Conservation (phyloP, 331 rosid genomes). For the Malus hybrid region DNA sequence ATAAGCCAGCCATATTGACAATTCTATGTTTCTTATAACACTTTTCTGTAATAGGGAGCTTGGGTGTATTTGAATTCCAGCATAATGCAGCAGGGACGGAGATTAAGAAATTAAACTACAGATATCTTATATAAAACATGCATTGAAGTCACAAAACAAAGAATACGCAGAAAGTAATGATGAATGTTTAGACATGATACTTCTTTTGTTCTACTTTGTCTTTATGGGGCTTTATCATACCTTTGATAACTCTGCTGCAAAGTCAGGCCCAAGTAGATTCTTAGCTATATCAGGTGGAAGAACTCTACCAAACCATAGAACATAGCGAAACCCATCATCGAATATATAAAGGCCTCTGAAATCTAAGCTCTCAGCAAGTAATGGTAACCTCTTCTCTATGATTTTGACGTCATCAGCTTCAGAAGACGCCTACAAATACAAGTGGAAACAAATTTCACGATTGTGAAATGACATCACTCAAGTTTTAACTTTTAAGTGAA, state of each 20-base stretch:
- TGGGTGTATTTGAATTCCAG: neutral
- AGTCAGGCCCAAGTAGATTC: slow-evolving; percentile 86
- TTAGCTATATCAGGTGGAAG: slow-evolving; percentile 86
- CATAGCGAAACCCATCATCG: slow-evolving; percentile 79
- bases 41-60: neutral
- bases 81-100: neutral
- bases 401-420: slow-evolving; percentile 45
- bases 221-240: slow-evolving; percentile 34
- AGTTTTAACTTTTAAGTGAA: neutral
- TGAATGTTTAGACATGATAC: neutral
- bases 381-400: slow-evolving; percentile 66
- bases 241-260: slow-evolving; percentile 90
- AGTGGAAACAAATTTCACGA: slow-evolving; percentile 21
- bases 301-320: slow-evolving; percentile 88
- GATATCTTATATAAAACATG: neutral
- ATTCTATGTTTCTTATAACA: neutral
- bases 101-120: neutral
- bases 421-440: slow-evolving; percentile 34
- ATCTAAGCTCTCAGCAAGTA: slow-evolving; percentile 77
- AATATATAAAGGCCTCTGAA: slow-evolving; percentile 77
- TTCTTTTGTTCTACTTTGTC: neutral
- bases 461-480: neutral
- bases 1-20: neutral
- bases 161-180: neutral
- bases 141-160: neutral